A percentile compares a stretch with the other conserved stretches of the same genome.
These are phyloP conservation scores for Russula sp. DNA, from an alignment of 768 basidiomycete genomes.

Conservation along the genomic window DNA sequence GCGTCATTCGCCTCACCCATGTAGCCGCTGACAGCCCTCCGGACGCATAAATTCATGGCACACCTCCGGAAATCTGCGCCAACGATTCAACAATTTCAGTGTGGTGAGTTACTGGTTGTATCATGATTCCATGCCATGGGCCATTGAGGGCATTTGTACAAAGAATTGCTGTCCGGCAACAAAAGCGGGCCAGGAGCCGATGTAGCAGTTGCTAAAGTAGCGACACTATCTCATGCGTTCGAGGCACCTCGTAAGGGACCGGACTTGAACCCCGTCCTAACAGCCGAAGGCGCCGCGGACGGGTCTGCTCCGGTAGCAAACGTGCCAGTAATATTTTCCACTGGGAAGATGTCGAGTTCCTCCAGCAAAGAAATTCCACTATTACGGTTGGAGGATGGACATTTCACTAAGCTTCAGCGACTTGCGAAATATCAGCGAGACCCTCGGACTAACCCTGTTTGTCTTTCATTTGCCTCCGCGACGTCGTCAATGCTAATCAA, in stretches of 20 bases:
- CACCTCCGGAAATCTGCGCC: background rate
- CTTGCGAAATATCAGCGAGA: too few species aligned
- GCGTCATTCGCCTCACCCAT: background rate
- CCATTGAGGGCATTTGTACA: background rate
- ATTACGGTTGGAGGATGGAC: too few species aligned
- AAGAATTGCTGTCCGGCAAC: background rate
- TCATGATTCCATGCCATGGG: background rate
- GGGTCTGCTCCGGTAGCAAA: conserved; percentile 41
- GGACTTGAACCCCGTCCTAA: background rate
- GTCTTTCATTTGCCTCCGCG: conserved; percentile 19
- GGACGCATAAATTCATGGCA: background rate
- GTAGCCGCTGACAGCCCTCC: background rate
- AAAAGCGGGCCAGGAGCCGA: background rate
- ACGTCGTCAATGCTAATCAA: conserved; percentile 27
- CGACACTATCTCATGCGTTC: background rate
- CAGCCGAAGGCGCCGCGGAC: conserved; percentile 37
- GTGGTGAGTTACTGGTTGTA: background rate
- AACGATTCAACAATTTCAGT: background rate
- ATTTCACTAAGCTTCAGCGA: too few species aligned
- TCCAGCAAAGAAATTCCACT: too few species aligned
- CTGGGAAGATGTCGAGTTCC: conserved; percentile 43
- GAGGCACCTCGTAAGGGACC: background rate
- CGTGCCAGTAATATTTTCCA: conserved; percentile 31
- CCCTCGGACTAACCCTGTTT: conserved; percentile 38
- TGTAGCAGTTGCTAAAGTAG: background rate